phyloP scores from a whole-genome alignment of 768 basidiomycete species.

The Rhodotorula paludigena region DNA sequence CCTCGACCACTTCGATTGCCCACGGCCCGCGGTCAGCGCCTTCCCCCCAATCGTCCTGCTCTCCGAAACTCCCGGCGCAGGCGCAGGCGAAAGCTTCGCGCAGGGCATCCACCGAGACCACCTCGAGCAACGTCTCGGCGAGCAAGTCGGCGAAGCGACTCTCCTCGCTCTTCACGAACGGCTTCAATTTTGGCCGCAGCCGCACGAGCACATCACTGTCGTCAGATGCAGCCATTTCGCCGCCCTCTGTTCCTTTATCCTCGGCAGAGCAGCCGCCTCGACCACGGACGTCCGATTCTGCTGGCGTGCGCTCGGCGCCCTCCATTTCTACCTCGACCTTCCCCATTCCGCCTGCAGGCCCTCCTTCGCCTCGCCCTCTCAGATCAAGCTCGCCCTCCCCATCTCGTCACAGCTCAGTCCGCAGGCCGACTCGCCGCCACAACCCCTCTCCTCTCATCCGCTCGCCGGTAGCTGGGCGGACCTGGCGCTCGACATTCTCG shows the following conservation, averaged over 20 bases:
- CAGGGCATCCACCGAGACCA: too few species aligned
- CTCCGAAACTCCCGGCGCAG: too few species aligned
- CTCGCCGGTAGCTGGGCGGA: constrained; percentile 21
- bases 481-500: constrained; percentile 49
- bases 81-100: too few species aligned
- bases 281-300: background rate
- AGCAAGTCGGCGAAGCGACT: constrained; percentile 26
- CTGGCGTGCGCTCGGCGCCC: background rate
- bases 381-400: background rate
- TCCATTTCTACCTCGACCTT: background rate
- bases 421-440: background rate
- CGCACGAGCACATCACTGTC: constrained; percentile 15
- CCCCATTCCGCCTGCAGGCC: background rate
- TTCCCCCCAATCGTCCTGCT: too few species aligned
- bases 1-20: too few species aligned
- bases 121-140: background rate
- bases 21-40: background rate
- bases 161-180: constrained; percentile 19
- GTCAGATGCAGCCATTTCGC: background rate
- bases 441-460: constrained; percentile 1
- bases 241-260: too few species aligned
- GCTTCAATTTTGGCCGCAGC: constrained; percentile 14
- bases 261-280: background rate
- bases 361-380: background rate
- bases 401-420: too few species aligned